Evolutionary conservation across 306 rosid species (phyloP).

Genomic region (Purshia tridentata): DNA sequence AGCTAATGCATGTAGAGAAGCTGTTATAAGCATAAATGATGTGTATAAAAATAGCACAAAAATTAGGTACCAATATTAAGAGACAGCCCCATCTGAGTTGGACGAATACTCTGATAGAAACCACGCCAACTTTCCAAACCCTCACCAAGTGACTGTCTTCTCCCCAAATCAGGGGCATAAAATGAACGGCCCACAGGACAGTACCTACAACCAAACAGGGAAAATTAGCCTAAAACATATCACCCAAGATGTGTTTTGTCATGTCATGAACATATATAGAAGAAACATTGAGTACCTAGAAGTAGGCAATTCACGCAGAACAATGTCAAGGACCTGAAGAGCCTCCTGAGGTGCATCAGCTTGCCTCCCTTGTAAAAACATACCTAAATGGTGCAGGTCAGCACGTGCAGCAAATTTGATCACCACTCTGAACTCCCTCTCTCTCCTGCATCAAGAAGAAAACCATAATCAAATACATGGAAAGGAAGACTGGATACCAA

Average conservation of each 20-base stretch:
- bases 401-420: slow-evolving; percentile 92
- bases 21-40: not conserved
- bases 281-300: slow-evolving; percentile 48
- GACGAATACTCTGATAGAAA: slow-evolving; percentile 95
- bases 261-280: not conserved
- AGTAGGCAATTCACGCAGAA: slow-evolving; percentile 86
- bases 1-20: not conserved
- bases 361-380: slow-evolving; percentile 85
- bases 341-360: slow-evolving; percentile 99
- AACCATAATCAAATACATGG: no score
- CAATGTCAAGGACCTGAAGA: slow-evolving; percentile 94
- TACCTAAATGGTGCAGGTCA: slow-evolving; percentile 91
- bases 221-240: not conserved
- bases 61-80: slow-evolving; percentile 71
- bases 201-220: slow-evolving; percentile 50
- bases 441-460: slow-evolving; percentile 57
- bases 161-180: slow-evolving; percentile 77
- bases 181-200: slow-evolving; percentile 96
- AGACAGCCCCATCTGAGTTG: slow-evolving; percentile 96
- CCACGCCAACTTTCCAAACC: slow-evolving; percentile 99
- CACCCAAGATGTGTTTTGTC: not conserved
- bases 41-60: not conserved
- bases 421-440: slow-evolving; percentile 75
- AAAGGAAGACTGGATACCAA: not conserved
- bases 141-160: slow-evolving; percentile 88